These are phyloP conservation scores for Metschnikowia similis DNA, from an alignment of 805 yeast genomes.

Conservation along the genomic window DNA sequence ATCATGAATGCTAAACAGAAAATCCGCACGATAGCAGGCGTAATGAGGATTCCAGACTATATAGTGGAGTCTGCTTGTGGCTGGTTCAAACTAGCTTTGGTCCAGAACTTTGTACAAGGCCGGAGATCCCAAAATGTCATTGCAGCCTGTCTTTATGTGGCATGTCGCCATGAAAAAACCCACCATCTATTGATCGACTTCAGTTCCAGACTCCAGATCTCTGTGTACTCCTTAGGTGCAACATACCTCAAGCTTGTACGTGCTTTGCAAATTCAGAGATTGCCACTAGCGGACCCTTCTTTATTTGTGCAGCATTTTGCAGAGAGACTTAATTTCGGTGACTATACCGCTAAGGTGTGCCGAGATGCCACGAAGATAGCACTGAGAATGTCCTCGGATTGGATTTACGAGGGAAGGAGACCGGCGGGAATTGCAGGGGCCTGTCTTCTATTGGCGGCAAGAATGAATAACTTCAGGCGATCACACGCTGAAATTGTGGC, in stretches of 20 bases:
- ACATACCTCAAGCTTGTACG: slow-evolving; percentile 93
- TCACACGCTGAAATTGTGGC: slow-evolving; percentile 92
- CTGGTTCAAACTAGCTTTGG: slow-evolving; percentile 84
- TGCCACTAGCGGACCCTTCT: slow-evolving; percentile 93
- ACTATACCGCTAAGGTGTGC: slow-evolving; percentile 66
- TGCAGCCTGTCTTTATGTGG: slow-evolving; percentile 91
- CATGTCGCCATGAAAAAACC: slow-evolving; percentile 87
- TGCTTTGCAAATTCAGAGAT: slow-evolving; percentile 63
- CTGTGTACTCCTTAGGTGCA: slow-evolving; percentile 93
- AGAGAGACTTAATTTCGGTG: slow-evolving; percentile 78
- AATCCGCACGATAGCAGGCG: slow-evolving; percentile 74
- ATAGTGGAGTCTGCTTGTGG: slow-evolving; percentile 82
- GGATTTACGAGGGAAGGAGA: slow-evolving; percentile 95
- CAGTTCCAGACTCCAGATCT: slow-evolving; percentile 81
- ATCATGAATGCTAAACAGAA: slow-evolving; percentile 76
- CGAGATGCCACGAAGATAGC: slow-evolving; percentile 85
- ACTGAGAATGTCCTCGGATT: slow-evolving; percentile 86
- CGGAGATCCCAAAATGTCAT: slow-evolving; percentile 91
- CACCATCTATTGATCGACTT: slow-evolving; percentile 96
- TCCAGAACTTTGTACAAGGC: slow-evolving; percentile 94
- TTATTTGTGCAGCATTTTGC: slow-evolving; percentile 92
- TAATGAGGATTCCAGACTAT: slow-evolving; percentile 75
- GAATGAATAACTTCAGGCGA: slow-evolving; percentile 93
- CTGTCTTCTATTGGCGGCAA: slow-evolving; percentile 83
- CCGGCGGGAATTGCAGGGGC: slow-evolving; percentile 99